Percentiles rank a stretch among this genome's conserved stretches.
These are phyloP conservation scores for Colletotrichum australisinense DNA, from an alignment of 2,329 filamentous ascomycete species.

Conservation along the genomic window DNA sequence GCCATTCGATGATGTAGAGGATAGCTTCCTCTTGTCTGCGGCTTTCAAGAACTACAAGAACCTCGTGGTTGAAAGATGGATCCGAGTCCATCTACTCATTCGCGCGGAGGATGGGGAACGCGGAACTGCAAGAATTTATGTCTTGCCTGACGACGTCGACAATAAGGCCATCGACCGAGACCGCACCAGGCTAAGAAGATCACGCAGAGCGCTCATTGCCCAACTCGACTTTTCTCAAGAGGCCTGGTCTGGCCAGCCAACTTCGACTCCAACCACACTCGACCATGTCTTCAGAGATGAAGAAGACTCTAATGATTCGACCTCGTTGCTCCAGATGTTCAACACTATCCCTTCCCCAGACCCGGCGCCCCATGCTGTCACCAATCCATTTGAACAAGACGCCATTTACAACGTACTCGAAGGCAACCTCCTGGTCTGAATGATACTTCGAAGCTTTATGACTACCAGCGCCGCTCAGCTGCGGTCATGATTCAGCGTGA, in stretches of 20 bases:
- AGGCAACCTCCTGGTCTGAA: slow-evolving; percentile 64
- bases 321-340: slow-evolving; percentile 76
- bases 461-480: slow-evolving; percentile 83
- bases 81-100: slow-evolving; percentile 53
- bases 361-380: slow-evolving; percentile 62
- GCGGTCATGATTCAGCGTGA: slow-evolving; percentile 89
- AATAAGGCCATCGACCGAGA: slow-evolving; percentile 63
- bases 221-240: slow-evolving; percentile 65
- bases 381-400: slow-evolving; percentile 61
- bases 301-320: slow-evolving; percentile 47
- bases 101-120: slow-evolving; percentile 33
- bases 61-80: slow-evolving; percentile 54
- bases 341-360: slow-evolving; percentile 77
- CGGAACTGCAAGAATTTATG: slow-evolving; percentile 64
- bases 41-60: slow-evolving; percentile 44
- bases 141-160: slow-evolving; percentile 74
- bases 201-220: slow-evolving; percentile 60
- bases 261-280: neutral
- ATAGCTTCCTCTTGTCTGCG: slow-evolving; percentile 39
- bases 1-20: neutral
- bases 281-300: slow-evolving; percentile 42
- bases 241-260: slow-evolving; percentile 63
- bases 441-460: slow-evolving; percentile 71
- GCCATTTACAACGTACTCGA: slow-evolving; percentile 68
- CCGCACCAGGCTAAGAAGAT: slow-evolving; percentile 54